Conservation (phyloP, 208 protist species). For the Wallacemonas sp. region DNA sequence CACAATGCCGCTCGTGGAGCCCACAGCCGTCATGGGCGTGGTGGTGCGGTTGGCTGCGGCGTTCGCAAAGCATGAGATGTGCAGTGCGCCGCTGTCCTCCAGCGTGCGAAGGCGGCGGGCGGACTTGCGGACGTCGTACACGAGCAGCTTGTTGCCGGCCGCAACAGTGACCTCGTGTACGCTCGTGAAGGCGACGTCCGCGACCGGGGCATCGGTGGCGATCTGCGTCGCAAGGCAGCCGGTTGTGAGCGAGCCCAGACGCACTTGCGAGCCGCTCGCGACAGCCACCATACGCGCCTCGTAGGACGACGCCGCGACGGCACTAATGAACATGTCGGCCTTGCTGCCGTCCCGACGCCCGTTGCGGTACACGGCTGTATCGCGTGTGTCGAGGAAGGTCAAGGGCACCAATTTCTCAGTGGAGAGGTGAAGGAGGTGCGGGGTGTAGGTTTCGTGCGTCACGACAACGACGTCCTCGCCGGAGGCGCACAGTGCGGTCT, state of each 20-base stretch:
- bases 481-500: conserved; percentile 54
- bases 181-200: conserved; percentile 53
- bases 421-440: conserved; percentile 54
- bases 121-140: conserved; percentile 84
- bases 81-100: conserved; percentile 59
- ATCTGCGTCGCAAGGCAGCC: conserved; percentile 65
- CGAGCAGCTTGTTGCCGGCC: conserved; percentile 49
- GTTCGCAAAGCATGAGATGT: conserved; percentile 69
- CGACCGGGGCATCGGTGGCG: conserved; percentile 43
- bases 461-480: conserved; percentile 78
- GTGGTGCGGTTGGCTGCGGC: conserved; percentile 23
- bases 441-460: conserved; percentile 57
- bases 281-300: conserved; percentile 38
- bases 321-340: conserved; percentile 60
- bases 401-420: conserved; percentile 68
- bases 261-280: conserved; percentile 54
- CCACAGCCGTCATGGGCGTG: conserved; percentile 46
- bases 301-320: conserved; percentile 27
- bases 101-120: conserved; percentile 56
- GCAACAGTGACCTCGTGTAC: conserved; percentile 66
- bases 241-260: conserved; percentile 63
- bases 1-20: conserved; percentile 75
- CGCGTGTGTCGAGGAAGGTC: conserved; percentile 68
- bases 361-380: conserved; percentile 64
- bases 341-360: conserved; percentile 62